Base-by-base conservation (phyloP, 2,329 filamentous ascomycete genomes). In the Eurotiales sp. region DNA sequence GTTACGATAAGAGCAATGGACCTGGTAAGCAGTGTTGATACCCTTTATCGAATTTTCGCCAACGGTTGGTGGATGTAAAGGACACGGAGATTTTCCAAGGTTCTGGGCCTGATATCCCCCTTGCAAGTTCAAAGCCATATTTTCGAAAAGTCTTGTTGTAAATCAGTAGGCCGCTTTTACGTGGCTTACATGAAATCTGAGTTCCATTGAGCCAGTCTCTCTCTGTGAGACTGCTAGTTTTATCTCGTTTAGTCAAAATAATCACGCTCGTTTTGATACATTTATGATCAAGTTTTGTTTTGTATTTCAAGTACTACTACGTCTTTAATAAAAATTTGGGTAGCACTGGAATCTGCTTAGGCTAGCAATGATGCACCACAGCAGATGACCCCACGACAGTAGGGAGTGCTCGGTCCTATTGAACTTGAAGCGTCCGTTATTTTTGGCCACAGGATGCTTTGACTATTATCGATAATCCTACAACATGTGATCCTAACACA, bases 221-320 rank as follows among this genome's bases (percentile, higher is more conserved):
- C 45, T 21, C 32, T 21, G 23, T 41, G n/a, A 41, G 25, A n/a
- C 27, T 41, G 45, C 8, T 34, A 3, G 15, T 48, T 48, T 41
- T 29, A 19, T 32, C 36, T 48, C 22, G 10, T 15, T 22, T 32
- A 48, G 14, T 48, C 23, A 32, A 21, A 10, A 48, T 37, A 15
- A 41, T 15, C 36, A 32, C 46, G 17, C 46, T 48, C 46, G 46
- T 50, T 50, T 51, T 41, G 17, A 46, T 50, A 45, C 14, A n/a
- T 40, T 39, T 50, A 29, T 34, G 29, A 15, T 45, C 14, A 6
- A 25, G n/a, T 19, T 11, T 19, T 36, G n/a, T n/a, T n/a, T n/a
- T n/a, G n/a, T n/a, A n/a, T n/a, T n/a, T n/a, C n/a, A n/a, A n/a
- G n/a, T n/a, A n/a, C n/a, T n/a, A n/a, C n/a, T n/a, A n/a, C n/a